These are phyloP conservation scores for Haplosporangium sp. DNA, from an alignment of 371 early-diverging fungal genomes.

Conservation along the genomic window DNA sequence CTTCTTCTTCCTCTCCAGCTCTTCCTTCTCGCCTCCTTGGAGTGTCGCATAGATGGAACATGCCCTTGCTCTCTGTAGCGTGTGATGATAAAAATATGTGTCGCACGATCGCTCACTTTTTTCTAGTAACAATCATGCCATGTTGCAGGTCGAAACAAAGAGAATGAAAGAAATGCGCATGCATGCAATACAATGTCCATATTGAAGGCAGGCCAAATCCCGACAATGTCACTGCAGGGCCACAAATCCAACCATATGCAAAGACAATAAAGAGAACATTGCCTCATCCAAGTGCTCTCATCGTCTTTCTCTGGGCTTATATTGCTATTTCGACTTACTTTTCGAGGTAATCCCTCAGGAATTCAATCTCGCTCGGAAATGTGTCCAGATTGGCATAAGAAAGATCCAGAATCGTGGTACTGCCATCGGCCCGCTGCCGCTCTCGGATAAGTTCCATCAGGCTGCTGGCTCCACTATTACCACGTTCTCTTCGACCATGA, in stretches of 20 bases:
- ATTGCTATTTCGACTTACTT: conserved; percentile 27
- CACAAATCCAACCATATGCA: background rate
- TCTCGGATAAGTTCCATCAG: conserved; percentile 39
- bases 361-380: conserved; percentile 51
- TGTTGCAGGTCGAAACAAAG: no score
- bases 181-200: no score
- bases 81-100: background rate
- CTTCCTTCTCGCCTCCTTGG: background rate
- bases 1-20: background rate
- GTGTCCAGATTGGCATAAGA: conserved; percentile 32
- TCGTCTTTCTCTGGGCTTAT: background rate
- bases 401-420: conserved; percentile 49
- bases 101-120: no score
- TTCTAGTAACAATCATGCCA: no score
- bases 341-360: conserved; percentile 47
- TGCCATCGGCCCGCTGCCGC: conserved; percentile 44
- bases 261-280: background rate
- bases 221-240: background rate
- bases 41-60: background rate
- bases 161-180: no score
- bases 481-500: conserved; percentile 5
- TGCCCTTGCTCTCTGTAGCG: background rate
- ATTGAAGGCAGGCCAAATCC: background rate
- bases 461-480: conserved; percentile 10
- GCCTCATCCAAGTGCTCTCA: background rate